Percentiles rank a stretch among this genome's conserved stretches.
Evolutionary conservation across 441 rosid species (phyloP).

Genomic region (Eruca vesicaria): DNA sequence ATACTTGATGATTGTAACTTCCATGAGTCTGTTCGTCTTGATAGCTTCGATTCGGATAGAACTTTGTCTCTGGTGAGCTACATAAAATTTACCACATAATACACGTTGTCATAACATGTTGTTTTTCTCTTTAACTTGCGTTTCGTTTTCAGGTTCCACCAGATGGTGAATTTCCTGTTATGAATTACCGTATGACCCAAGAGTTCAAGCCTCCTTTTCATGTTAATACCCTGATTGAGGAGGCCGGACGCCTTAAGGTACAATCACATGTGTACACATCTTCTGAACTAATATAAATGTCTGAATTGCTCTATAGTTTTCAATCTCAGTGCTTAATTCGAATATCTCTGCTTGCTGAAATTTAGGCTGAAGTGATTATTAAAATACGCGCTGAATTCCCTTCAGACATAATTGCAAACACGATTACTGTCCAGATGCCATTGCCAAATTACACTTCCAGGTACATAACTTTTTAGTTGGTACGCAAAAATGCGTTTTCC

Average conservation of each 20-base stretch:
- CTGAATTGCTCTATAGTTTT: neutral
- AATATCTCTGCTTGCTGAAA: constrained; percentile 5
- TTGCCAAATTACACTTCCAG: constrained; percentile 89
- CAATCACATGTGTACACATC: neutral
- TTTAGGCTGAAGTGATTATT: constrained; percentile 80
- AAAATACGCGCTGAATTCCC: constrained; percentile 88
- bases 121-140: neutral
- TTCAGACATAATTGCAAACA: constrained; percentile 80
- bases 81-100: neutral
- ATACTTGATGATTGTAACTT: constrained; percentile 97
- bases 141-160: constrained; percentile 77
- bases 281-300: neutral
- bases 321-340: neutral
- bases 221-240: constrained; percentile 90
- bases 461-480: constrained; percentile 39
- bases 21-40: constrained; percentile 98
- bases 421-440: constrained; percentile 85
- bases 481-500: neutral
- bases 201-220: constrained; percentile 99
- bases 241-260: constrained; percentile 90
- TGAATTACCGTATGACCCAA: constrained; percentile 99
- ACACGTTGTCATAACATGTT: constrained; percentile 15
- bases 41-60: constrained; percentile 85
- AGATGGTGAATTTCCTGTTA: constrained; percentile 99
- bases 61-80: constrained; percentile 87